Evolutionary conservation across 352 stramenopile species (phyloP).

Genomic region (Phytopythium montanum): DNA sequence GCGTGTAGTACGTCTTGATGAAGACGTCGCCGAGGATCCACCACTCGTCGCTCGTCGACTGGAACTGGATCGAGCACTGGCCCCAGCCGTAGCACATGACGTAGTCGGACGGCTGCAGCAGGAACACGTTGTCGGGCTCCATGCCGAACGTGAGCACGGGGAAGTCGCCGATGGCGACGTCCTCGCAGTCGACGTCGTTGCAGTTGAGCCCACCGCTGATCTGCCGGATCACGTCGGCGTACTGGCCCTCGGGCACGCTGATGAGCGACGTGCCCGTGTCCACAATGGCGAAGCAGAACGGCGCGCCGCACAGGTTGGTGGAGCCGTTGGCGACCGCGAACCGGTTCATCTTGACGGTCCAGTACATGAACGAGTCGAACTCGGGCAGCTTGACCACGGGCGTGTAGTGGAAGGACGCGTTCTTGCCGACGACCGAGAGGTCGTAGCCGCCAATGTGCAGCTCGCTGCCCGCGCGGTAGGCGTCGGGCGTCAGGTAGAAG

Average conservation of each 20-base stretch:
- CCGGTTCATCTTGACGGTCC: conserved; percentile 75
- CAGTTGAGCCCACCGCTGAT: conserved; percentile 69
- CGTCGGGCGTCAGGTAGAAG: conserved; percentile 83
- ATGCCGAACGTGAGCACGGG: conserved; percentile 76
- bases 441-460: conserved; percentile 86
- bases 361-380: conserved; percentile 83
- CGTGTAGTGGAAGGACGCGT: conserved; percentile 87
- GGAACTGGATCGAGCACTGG: conserved; percentile 77
- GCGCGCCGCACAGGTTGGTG: conserved; percentile 54
- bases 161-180: conserved; percentile 47
- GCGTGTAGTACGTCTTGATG: conserved; percentile 90
- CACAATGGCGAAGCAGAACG: conserved; percentile 86
- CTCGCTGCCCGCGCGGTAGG: conserved; percentile 62
- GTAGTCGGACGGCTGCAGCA: conserved; percentile 78
- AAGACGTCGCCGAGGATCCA: conserved; percentile 91
- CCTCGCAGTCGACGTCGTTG: conserved; percentile 61
- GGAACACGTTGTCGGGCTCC: conserved; percentile 81
- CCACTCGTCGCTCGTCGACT: conserved; percentile 72
- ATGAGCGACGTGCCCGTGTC: conserved; percentile 88
- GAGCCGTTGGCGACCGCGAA: conserved; percentile 28
- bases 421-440: conserved; percentile 69
- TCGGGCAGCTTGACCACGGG: conserved; percentile 79
- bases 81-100: conserved; percentile 68
- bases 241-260: conserved; percentile 69
- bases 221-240: conserved; percentile 47